Percentiles rank a stretch among this genome's conserved stretches.
phyloP scores from a whole-genome alignment of 2,329 filamentous ascomycete species.

The Neofusicoccum cordaticola region DNA sequence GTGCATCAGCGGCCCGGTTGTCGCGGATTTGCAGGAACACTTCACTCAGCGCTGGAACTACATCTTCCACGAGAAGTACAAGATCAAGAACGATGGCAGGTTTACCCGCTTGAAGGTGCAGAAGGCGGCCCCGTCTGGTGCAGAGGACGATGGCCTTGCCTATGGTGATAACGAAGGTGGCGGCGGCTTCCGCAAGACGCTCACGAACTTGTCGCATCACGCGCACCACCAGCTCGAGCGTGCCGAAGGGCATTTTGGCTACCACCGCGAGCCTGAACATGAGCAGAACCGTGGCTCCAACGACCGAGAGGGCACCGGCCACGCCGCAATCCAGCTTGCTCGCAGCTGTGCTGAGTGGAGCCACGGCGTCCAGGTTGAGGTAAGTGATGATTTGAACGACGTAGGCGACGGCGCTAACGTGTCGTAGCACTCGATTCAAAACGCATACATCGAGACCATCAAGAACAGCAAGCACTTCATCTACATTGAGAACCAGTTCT shows the following conservation, averaged over 20 bases:
- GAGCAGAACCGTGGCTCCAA: constrained; percentile 22
- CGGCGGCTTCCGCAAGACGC: constrained; percentile 26
- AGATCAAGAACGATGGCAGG: constrained; percentile 51
- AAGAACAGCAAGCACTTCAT: constrained; percentile 67
- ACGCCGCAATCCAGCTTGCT: constrained; percentile 35
- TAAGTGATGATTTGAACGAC: constrained; percentile 23
- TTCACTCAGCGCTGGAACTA: constrained; percentile 91
- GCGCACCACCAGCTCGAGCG: constrained; percentile 17
- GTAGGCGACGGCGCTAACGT: constrained; percentile 15
- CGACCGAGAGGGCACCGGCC: constrained; percentile 20
- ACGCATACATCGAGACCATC: constrained; percentile 76
- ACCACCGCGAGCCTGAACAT: constrained; percentile 24
- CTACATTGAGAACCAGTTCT: constrained; percentile 85
- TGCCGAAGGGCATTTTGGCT: constrained; percentile 25
- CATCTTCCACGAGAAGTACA: constrained; percentile 81
- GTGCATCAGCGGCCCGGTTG: constrained; percentile 70
- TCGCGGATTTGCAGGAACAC: constrained; percentile 71
- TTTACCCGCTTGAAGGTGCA: constrained; percentile 39
- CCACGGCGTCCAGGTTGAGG: constrained; percentile 57
- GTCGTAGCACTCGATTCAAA: constrained; percentile 72
- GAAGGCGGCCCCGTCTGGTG: constrained; percentile 27
- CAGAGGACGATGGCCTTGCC: constrained; percentile 36
- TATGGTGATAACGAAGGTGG: constrained; percentile 27
- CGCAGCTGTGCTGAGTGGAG: constrained; percentile 55
- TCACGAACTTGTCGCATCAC: constrained; percentile 8